These are phyloP conservation scores for Phytophthora sansomeana DNA, from an alignment of 352 stramenopile genomes.

Conservation along the genomic window DNA sequence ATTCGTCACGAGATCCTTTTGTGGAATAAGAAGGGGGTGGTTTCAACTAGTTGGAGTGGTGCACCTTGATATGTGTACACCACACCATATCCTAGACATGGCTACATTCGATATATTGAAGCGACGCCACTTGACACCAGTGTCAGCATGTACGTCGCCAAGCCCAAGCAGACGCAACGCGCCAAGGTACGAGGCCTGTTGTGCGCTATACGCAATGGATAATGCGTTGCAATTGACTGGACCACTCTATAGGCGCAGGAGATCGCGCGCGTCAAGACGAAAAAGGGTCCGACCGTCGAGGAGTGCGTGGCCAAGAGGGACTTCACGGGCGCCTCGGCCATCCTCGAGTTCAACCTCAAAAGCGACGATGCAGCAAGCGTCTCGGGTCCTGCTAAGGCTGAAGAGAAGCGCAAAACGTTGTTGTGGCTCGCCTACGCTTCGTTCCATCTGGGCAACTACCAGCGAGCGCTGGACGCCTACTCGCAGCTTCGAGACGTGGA, in stretches of 20 bases:
- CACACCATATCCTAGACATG: not conserved
- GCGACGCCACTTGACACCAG: constrained; percentile 14
- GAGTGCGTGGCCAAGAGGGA: constrained; percentile 87
- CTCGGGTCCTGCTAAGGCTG: constrained; percentile 37
- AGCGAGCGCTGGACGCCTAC: constrained; percentile 93
- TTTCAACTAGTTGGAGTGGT: not conserved
- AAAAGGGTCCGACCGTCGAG: constrained; percentile 80
- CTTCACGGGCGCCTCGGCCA: constrained; percentile 94
- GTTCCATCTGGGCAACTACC: constrained; percentile 95
- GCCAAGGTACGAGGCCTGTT: constrained; percentile 38
- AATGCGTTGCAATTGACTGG: not conserved
- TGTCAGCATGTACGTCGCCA: constrained; percentile 73
- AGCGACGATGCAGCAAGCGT: constrained; percentile 70
- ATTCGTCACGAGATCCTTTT: constrained; percentile 3
- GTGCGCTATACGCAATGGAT: not conserved
- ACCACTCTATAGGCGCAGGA: constrained; percentile 45
- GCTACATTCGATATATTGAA: constrained; percentile 42
- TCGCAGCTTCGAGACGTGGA: constrained; percentile 79
- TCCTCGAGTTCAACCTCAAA: constrained; percentile 96
- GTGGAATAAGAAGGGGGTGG: constrained; percentile 6
- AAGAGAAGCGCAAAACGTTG: constrained; percentile 79
- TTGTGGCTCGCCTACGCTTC: constrained; percentile 96
- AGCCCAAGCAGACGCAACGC: constrained; percentile 78
- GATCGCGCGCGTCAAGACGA: constrained; percentile 74
- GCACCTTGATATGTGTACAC: not conserved